These are phyloP conservation scores for Cucumis cinereus DNA, from an alignment of 306 rosid genomes.

Conservation along the genomic window DNA sequence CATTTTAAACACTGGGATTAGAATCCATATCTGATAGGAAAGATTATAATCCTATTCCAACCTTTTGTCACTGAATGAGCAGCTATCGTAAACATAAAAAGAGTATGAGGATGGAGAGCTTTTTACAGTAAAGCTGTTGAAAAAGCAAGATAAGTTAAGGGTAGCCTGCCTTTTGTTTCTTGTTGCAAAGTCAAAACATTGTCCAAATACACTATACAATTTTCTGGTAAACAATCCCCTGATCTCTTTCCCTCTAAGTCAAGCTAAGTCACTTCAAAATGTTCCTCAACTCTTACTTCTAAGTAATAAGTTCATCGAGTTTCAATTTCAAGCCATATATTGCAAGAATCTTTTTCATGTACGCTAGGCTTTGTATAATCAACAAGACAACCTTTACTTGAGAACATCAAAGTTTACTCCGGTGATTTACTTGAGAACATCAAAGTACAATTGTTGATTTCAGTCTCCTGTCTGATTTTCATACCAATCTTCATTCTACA, in stretches of 20 bases:
- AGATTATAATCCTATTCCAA: too few relatives aligned
- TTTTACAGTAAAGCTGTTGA: too few relatives aligned
- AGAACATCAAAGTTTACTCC: not conserved
- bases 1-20: not conserved
- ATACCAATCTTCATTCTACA: not conserved
- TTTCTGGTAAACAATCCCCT: too few relatives aligned
- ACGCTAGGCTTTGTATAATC: not conserved
- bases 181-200: too few relatives aligned
- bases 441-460: not conserved
- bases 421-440: not conserved
- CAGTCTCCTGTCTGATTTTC: not conserved
- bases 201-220: too few relatives aligned
- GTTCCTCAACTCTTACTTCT: not conserved
- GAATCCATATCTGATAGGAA: not conserved
- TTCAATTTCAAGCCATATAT: not conserved
- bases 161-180: too few relatives aligned
- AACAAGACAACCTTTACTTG: not conserved
- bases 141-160: too few relatives aligned
- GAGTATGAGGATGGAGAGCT: too few relatives aligned
- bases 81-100: not conserved
- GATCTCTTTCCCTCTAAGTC: not conserved
- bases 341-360: not conserved
- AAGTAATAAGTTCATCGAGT: not conserved
- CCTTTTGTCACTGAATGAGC: not conserved
- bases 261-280: not conserved